A percentile compares a stretch with the other conserved stretches of the same genome.
Conservation (phyloP, 73 alveolate genomes). For the Paramecium caudatum region DNA sequence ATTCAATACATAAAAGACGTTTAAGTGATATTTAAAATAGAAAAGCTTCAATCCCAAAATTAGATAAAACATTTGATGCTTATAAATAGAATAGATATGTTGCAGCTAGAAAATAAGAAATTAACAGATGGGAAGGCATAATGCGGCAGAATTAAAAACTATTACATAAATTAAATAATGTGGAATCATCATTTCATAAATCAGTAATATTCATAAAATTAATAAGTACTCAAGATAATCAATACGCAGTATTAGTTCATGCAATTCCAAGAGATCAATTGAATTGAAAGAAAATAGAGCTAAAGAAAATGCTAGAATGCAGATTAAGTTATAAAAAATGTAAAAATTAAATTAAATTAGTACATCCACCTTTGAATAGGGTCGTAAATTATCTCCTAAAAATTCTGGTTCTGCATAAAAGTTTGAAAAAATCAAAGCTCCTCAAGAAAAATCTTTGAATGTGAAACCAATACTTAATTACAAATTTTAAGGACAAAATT, state of each 20-base stretch:
- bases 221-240: constrained; percentile 27
- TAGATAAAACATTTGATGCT: constrained; percentile 38
- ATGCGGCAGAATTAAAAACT: constrained; percentile 10
- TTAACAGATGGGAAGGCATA: constrained; percentile 31
- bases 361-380: constrained; percentile 6
- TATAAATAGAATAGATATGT: constrained; percentile 11
- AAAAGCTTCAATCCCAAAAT: constrained; percentile 23
- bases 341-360: neutral
- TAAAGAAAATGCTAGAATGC: constrained; percentile 36
- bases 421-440: too few species aligned
- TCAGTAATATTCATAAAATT: constrained; percentile 8
- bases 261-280: neutral
- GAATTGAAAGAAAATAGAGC: neutral
- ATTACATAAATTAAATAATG: constrained; percentile 3
- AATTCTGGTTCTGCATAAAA: too few species aligned
- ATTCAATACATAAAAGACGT: neutral
- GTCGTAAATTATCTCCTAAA: neutral
- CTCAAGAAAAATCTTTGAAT: constrained; percentile 1
- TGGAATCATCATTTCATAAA: neutral
- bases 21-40: constrained; percentile 29
- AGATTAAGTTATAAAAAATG: neutral
- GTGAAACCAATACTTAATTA: neutral
- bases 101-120: constrained; percentile 35
- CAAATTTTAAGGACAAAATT: neutral
- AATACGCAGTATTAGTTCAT: constrained; percentile 31